A percentile compares a stretch with the other conserved stretches of the same genome.
These are phyloP conservation scores for Clavispora santaluciae DNA, from an alignment of 805 yeast species.

Conservation along the genomic window DNA sequence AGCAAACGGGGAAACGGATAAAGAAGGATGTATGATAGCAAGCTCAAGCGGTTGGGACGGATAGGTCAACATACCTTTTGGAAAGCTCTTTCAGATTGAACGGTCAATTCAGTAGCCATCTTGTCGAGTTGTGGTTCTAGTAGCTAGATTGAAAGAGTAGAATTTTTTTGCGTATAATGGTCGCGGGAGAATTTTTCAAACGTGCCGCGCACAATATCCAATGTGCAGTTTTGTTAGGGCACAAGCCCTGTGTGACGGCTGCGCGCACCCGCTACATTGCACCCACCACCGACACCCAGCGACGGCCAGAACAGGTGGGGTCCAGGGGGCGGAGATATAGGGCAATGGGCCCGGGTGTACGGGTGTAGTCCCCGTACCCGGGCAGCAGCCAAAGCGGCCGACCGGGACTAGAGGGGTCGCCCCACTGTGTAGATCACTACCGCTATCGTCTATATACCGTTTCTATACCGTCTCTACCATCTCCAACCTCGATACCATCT, in stretches of 20 bases:
- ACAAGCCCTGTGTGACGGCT: constrained; percentile 10
- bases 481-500: too few relatives aligned
- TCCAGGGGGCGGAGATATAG: too few relatives aligned
- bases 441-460: too few relatives aligned
- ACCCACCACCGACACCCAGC: neutral
- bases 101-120: constrained; percentile 99
- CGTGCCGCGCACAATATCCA: constrained; percentile 10
- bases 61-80: constrained; percentile 76
- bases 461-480: too few relatives aligned
- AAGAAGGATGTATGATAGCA: neutral
- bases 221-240: constrained; percentile 11
- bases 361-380: too few relatives aligned
- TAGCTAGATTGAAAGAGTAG: constrained; percentile 8
- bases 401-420: too few relatives aligned
- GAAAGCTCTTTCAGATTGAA: constrained; percentile 99
- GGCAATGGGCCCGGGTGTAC: too few relatives aligned
- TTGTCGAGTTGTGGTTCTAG: constrained; percentile 27
- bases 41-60: neutral
- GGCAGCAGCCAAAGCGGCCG: too few relatives aligned
- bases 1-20: neutral
- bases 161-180: constrained; percentile 11
- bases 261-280: neutral
- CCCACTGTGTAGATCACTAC: too few relatives aligned
- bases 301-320: too few relatives aligned
- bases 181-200: constrained; percentile 19